phyloP scores from a whole-genome alignment of 2,329 filamentous ascomycete species.

The Stagonosporopsis cucurbitacearum region DNA sequence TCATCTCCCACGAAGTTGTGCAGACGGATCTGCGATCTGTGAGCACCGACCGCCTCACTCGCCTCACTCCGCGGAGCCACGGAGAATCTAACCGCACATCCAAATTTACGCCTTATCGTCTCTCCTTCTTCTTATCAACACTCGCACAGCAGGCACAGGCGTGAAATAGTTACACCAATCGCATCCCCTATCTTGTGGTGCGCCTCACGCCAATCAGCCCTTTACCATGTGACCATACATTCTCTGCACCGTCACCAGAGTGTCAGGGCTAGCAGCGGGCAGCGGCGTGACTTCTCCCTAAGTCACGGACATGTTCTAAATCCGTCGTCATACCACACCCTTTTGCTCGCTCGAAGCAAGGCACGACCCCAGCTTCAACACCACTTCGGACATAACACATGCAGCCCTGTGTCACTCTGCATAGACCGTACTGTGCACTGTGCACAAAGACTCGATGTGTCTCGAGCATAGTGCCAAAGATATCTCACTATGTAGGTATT shows the following conservation, averaged over 20 bases:
- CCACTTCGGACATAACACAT: neutral
- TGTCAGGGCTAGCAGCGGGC: neutral
- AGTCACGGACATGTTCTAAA: slow-evolving; percentile 1
- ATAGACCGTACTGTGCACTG: too few relatives aligned
- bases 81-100: neutral
- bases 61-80: neutral
- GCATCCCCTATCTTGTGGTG: too few relatives aligned
- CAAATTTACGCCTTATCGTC: neutral
- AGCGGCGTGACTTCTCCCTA: neutral
- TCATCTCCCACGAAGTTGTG: neutral
- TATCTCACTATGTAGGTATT: neutral
- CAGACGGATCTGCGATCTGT: neutral
- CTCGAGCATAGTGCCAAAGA: slow-evolving; percentile 2
- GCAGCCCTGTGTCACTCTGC: slow-evolving; percentile 8
- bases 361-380: neutral
- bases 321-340: neutral
- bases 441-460: neutral
- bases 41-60: too few relatives aligned
- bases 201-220: neutral
- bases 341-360: neutral
- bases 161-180: neutral
- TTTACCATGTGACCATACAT: neutral
- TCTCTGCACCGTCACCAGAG: neutral
- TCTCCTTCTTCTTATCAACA: neutral
- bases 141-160: neutral